These are phyloP conservation scores for Suillus occidentalis DNA, from an alignment of 768 basidiomycete species.

Conservation along the genomic window DNA sequence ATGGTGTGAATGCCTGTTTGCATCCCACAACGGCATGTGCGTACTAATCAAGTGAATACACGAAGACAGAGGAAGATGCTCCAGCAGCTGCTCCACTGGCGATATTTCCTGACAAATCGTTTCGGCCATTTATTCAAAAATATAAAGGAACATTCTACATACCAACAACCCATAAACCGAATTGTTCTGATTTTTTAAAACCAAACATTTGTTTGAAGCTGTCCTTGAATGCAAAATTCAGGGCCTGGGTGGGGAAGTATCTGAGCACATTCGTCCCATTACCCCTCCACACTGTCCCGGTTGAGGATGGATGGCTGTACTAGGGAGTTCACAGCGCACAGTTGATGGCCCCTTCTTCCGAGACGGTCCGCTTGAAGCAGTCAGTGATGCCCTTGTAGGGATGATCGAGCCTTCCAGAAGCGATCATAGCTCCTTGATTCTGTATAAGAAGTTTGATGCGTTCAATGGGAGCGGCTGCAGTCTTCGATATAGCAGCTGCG, in stretches of 20 bases:
- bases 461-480: constrained; percentile 41
- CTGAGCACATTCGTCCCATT: constrained; percentile 44
- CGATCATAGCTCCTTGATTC: constrained; percentile 39
- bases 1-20: background rate
- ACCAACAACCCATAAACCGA: constrained; percentile 38
- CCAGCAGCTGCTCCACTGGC: constrained; percentile 45
- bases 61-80: constrained; percentile 42
- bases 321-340: constrained; percentile 27
- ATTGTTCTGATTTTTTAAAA: constrained; percentile 38
- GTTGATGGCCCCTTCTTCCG: constrained; percentile 38
- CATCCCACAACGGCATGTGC: constrained; percentile 2
- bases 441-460: constrained; percentile 41
- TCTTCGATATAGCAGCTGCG: constrained; percentile 38
- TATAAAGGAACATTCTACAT: background rate
- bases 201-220: constrained; percentile 39
- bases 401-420: constrained; percentile 35
- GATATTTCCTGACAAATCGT: constrained; percentile 33
- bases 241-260: constrained; percentile 47
- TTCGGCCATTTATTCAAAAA: background rate
- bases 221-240: constrained; percentile 52
- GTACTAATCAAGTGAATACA: constrained; percentile 47
- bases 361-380: constrained; percentile 34
- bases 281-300: constrained; percentile 42
- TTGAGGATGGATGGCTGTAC: background rate
- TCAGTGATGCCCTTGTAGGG: constrained; percentile 39